These are phyloP conservation scores for Hypericum perforatum DNA, from an alignment of 345 rosid genomes.

Conservation along the genomic window DNA sequence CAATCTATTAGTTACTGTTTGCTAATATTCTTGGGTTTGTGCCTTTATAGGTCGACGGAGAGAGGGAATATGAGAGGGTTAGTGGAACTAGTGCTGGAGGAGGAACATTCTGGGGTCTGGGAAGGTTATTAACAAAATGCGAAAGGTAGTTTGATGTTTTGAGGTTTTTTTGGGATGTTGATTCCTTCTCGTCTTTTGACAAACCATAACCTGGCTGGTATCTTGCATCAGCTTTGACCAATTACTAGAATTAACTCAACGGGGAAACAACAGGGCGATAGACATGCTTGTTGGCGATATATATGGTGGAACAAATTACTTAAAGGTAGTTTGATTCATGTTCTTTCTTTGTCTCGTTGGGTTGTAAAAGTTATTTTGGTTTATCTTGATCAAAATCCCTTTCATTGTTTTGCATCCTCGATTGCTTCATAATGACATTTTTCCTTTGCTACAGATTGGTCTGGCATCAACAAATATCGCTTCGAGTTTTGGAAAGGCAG, in stretches of 20 bases:
- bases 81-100: conserved; percentile 92
- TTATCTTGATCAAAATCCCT: background rate
- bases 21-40: conserved; percentile 10
- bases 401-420: background rate
- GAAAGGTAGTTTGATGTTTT: conserved; percentile 39
- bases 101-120: conserved; percentile 83
- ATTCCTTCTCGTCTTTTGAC: conserved; percentile 2
- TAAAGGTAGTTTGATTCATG: conserved; percentile 35
- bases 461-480: conserved; percentile 65
- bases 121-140: conserved; percentile 74
- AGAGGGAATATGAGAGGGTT: conserved; percentile 66
- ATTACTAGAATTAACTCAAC: conserved; percentile 63
- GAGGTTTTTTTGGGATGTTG: background rate
- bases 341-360: background rate
- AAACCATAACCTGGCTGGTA: conserved; percentile 4
- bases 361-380: background rate
- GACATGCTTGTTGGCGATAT: conserved; percentile 97
- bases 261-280: conserved; percentile 67
- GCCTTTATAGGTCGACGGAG: conserved; percentile 52
- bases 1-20: background rate
- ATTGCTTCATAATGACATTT: conserved; percentile 1
- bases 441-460: conserved; percentile 45
- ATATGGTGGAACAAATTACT: conserved; percentile 64
- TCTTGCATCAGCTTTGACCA: conserved; percentile 52
- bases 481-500: conserved; percentile 83